Base-by-base conservation (phyloP, 192 early-diverging fungal species). In the Gigaspora rosea region DNA sequence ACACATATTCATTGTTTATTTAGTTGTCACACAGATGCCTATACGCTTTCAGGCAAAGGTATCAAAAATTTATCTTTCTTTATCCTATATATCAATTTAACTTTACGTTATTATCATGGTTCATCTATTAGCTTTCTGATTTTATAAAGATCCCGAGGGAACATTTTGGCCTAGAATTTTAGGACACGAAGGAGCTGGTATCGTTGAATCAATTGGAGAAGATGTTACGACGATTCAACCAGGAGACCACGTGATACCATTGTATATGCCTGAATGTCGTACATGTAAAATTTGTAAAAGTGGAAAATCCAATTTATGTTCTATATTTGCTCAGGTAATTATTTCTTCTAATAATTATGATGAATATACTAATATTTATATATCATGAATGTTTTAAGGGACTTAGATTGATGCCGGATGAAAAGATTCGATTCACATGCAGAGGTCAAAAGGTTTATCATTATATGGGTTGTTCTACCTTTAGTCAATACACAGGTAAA, bases 271-370 rank as follows among this genome's bases (percentile, higher is more conserved):
- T 48, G 92, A 97, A 84, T 98, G 97, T 85, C 81, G 88, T 52
- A 81, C 95, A 79, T 99, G 97, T 92, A 98, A 98, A 85, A 97
- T 99, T 86, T 99, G 97, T 89, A 95, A 88, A 77, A 93, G 91
- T 79, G 93, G 93, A 77, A 99, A 99, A 85, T 98, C 97, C 63
- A 99, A 99, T 85, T 89, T 99, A 18, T 99, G 97, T 87, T 91
- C 92, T 47, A 85, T 92, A 47, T 89, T 99, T 47, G 97, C 96
- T 46, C 97, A 98, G 83, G 88, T 86, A 84, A 70, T 4, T 20
- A 36, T n/a, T 11, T 52, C 74, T 58, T 58, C 57, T 76, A 78
- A 68, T 46, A 41, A 46, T 22, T 64, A 18, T 6, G 27, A 27
- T 27, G 22, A 27, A 27, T 27, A 27, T 27, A 27, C 27, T 27